Base-by-base conservation (phyloP, 768 basidiomycete species). In the Phlebiopsis flavidoalba region DNA sequence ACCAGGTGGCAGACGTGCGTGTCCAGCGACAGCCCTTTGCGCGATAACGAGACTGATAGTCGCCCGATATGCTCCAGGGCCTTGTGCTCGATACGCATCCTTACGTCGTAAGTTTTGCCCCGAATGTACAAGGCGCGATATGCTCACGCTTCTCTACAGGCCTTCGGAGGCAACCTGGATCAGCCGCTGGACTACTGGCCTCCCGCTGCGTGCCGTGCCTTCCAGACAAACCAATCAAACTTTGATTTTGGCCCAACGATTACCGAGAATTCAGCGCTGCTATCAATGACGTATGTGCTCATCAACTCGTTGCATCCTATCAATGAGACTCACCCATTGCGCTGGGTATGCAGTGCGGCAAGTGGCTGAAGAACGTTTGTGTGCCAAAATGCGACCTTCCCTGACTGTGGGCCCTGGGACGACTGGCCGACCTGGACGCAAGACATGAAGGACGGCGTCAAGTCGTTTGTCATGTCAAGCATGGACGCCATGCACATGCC, bases 241-340 rank as follows among this genome's bases (percentile, higher is more conserved):
- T 72, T 66, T 60, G 70, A 73, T 8, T 91, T 92, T 66, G 93
- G 93, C 10, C 73, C 93, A 45, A 85, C 85, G 14, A 69, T 87
- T 24, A 85, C 84, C 0, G 93, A 91, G 93, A 95, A 72, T 93
- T 88, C 72, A 83, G 87, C 56, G 79, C 79, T 1, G 87, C 84
- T 10, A 79, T 77, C 65, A 91, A 88, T 67, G 77, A 83, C 56
- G 61, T 65, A 36, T 21, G 22, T 17, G 19, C 35, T 1, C 10
- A 21, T 53, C 35, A 53, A 8, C 8, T 12, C 33, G 21, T 53
- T 26, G 24, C 19, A 22, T 26, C 24, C 33, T 36, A n/a, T 35
- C 33, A 36, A 15, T 53, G 15, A 31, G 5, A 5, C 31, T 17
- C 33, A 24, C 35, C 24, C 5, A 6, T 5, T n/a, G 10, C 10